A percentile compares a stretch with the other conserved stretches of the same genome.
Evolutionary conservation across 2,329 filamentous ascomycete species (phyloP).

Genomic region (Capronia coronata): DNA sequence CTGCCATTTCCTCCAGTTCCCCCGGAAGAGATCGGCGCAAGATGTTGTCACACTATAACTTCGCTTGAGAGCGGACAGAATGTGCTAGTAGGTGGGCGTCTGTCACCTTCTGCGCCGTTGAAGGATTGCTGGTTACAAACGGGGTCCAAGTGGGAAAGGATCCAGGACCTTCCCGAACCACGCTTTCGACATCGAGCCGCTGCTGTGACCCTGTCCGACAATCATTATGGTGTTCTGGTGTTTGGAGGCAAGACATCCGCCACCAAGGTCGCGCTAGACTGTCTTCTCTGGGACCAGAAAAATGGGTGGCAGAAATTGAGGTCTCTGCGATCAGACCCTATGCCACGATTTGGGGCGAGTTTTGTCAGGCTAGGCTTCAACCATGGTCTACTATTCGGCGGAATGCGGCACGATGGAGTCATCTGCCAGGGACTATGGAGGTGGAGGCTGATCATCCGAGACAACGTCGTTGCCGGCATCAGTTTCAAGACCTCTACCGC

Average conservation of each 20-base stretch:
- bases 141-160: slow-evolving; percentile 56
- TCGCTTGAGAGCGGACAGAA: slow-evolving; percentile 52
- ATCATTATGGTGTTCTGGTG: slow-evolving; percentile 47
- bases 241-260: slow-evolving; percentile 55
- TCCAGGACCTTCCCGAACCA: slow-evolving; percentile 60
- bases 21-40: slow-evolving; percentile 33
- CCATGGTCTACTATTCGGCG: slow-evolving; percentile 63
- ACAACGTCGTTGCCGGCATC: slow-evolving; percentile 33
- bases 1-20: slow-evolving; percentile 44
- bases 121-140: slow-evolving; percentile 70
- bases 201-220: slow-evolving; percentile 35
- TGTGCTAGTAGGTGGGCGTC: slow-evolving; percentile 68
- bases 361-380: slow-evolving; percentile 40
- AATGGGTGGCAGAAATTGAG: slow-evolving; percentile 47
- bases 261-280: slow-evolving; percentile 46
- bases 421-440: slow-evolving; percentile 57
- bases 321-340: slow-evolving; percentile 35
- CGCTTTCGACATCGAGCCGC: slow-evolving; percentile 69
- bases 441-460: slow-evolving; percentile 53
- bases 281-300: slow-evolving; percentile 49
- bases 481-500: slow-evolving; percentile 23
- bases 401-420: slow-evolving; percentile 59
- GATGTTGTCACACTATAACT: slow-evolving; percentile 74
- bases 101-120: slow-evolving; percentile 64
- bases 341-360: slow-evolving; percentile 52